phyloP scores from a whole-genome alignment of 495 filamentous ascomycete species.

The Penicillium arizonense region DNA sequence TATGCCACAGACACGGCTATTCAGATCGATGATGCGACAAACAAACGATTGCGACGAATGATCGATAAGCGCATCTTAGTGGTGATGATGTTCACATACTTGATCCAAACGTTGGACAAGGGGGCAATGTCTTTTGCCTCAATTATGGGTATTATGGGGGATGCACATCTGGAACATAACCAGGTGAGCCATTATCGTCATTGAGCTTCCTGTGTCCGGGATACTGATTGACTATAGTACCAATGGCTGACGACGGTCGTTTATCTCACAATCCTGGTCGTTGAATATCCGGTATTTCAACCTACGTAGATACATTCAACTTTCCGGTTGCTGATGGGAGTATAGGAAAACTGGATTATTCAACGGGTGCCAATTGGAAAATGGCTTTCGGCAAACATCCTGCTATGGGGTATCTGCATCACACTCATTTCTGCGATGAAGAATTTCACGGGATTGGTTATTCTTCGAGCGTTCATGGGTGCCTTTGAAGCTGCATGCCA shows the following conservation, averaged over 20 bases:
- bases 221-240: conserved; percentile 29
- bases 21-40: conserved; percentile 54
- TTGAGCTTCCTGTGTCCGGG: background rate
- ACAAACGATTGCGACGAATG: conserved; percentile 46
- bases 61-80: conserved; percentile 56
- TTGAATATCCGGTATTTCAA: conserved; percentile 48
- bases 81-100: conserved; percentile 51
- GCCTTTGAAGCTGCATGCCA: conserved; percentile 66
- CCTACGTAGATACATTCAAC: too few relatives aligned
- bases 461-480: conserved; percentile 59
- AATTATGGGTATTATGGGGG: conserved; percentile 61
- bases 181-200: conserved; percentile 23
- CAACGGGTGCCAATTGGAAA: conserved; percentile 57
- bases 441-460: conserved; percentile 52
- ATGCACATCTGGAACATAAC: conserved; percentile 51
- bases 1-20: conserved; percentile 52
- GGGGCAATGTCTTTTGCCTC: conserved; percentile 65
- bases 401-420: conserved; percentile 56
- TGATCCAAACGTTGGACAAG: conserved; percentile 68
- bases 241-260: conserved; percentile 50
- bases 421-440: conserved; percentile 56
- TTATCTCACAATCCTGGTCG: conserved; percentile 50
- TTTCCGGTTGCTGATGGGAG: background rate
- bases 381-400: conserved; percentile 58
- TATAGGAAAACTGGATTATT: conserved; percentile 46